Evolutionary conservation across 139 green algal species (phyloP), one percentile per base, ranked within the genome.

Genomic region (Chlamydomonas schloesseri): DNA sequence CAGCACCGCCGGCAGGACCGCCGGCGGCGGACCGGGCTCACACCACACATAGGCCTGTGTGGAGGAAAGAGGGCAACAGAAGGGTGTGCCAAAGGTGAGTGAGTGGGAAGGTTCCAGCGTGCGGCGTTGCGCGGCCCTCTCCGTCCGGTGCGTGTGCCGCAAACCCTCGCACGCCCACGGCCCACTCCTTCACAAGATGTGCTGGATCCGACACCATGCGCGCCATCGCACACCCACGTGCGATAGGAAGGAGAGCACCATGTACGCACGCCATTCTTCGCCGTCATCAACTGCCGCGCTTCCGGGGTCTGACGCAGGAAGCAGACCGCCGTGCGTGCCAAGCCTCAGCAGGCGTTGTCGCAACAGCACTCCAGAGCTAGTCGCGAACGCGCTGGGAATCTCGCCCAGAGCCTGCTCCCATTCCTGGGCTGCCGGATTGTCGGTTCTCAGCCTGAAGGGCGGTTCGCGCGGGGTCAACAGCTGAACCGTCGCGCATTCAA

Each of bases 31-130:
- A 4, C 79, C 82, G 23, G 55, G 50, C 58, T 93, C 88, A 70
- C 90, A 93, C 90, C 88, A 91, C 82, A 89, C 80, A 82, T 87
- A 91, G 0, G 75, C 87, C 90, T 93, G 87, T 58, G 31, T 23
- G 53, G 36, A 26, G 29, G 67, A 71, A 69, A 34, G 36, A 28
- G 21, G 13, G 29, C 58, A 33, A 31, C 28, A 17, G 64, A 8
- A 33, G 37, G 13, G 26, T 6, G 29, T n/a, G 24, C 57, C 14
- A 20, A 8, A 8, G 20, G 57, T 29, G 15, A 9, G 20, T 4
- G 11, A 26, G 57, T 24, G 14, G 57, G 17, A 8, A 8, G 57
- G 17, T 65, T 57, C 11, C 50, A 14, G 50, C 50, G 17, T 21
- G 57, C 20, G 57, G 57, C 57, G 20, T 9, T 15, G 53, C 15